phyloP scores from a whole-genome alignment of 164 flowering plant species.

The Litsea cubeba region DNA sequence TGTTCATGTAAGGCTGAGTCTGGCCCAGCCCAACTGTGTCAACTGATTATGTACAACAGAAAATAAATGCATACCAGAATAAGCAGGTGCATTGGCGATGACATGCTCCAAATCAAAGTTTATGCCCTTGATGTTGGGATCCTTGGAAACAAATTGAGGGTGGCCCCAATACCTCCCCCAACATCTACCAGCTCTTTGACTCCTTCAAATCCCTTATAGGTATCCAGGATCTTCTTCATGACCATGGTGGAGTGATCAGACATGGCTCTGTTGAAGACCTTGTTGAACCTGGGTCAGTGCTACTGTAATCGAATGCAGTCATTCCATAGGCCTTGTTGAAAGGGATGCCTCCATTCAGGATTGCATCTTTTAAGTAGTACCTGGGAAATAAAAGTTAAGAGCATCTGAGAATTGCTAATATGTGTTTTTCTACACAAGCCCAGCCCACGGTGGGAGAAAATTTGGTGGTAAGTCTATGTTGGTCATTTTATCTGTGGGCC shows the following conservation, averaged over 20 bases:
- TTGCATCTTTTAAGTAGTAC: slow-evolving; percentile 31
- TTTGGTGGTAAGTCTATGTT: no score
- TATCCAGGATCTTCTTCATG: slow-evolving; percentile 23
- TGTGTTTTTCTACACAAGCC: no score
- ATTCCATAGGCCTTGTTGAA: slow-evolving; percentile 33
- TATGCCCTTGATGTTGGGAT: slow-evolving; percentile 29
- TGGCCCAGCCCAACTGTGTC: no score
- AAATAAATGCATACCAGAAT: slow-evolving; percentile 12
- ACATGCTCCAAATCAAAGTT: slow-evolving; percentile 29
- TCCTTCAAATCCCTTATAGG: slow-evolving; percentile 30
- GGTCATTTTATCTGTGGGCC: no score
- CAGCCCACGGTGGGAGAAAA: no score
- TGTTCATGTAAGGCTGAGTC: no score
- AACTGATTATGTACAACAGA: neutral
- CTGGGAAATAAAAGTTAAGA: neutral
- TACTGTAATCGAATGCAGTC: slow-evolving; percentile 14
- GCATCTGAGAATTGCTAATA: no score
- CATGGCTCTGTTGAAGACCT: slow-evolving; percentile 18
- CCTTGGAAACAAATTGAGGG: slow-evolving; percentile 25
- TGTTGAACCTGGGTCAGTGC: slow-evolving; percentile 15
- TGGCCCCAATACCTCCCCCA: slow-evolving; percentile 30
- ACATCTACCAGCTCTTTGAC: slow-evolving; percentile 29
- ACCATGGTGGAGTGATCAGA: slow-evolving; percentile 6
- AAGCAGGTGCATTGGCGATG: slow-evolving; percentile 16
- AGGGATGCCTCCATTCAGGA: slow-evolving; percentile 36